These are phyloP conservation scores for Gloeophyllum trabeum DNA, from an alignment of 768 basidiomycete species.

Conservation along the genomic window DNA sequence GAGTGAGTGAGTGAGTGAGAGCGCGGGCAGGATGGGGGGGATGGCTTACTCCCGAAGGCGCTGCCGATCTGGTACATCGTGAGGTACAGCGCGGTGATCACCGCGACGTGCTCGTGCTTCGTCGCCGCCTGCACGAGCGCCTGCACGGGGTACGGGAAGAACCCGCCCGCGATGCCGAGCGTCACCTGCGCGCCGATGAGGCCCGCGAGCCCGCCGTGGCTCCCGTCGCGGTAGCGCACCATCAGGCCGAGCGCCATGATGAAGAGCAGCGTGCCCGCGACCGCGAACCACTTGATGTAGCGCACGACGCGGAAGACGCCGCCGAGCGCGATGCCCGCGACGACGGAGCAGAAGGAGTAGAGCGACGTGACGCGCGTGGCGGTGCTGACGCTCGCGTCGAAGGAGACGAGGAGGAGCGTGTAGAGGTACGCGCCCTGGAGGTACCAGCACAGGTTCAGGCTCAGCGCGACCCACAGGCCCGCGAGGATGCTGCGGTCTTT, in stretches of 20 bases:
- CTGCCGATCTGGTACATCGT: conserved; percentile 1
- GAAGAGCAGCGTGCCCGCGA: conserved; percentile 1
- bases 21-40: no score
- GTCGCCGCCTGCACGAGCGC: not conserved
- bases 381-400: not conserved
- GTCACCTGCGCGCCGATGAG: conserved; percentile 1
- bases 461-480: conserved; percentile 1
- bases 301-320: conserved; percentile 2
- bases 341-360: conserved; percentile 3
- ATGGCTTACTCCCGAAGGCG: conserved; percentile 2
- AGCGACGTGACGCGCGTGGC: conserved; percentile 3
- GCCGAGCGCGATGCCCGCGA: not conserved
- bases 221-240: conserved; percentile 3
- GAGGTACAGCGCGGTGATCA: not conserved
- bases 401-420: not conserved
- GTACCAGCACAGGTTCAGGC: not conserved
- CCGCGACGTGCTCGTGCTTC: not conserved
- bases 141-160: not conserved
- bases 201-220: not conserved
- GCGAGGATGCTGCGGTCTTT: conserved; percentile 2
- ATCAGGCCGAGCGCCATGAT: conserved; percentile 3
- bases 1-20: no score
- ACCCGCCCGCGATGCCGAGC: conserved; percentile 3
- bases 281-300: conserved; percentile 1
- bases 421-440: conserved; percentile 1